Conservation (phyloP, 129 eudicot genomes). For the Flaveria trinervia region DNA sequence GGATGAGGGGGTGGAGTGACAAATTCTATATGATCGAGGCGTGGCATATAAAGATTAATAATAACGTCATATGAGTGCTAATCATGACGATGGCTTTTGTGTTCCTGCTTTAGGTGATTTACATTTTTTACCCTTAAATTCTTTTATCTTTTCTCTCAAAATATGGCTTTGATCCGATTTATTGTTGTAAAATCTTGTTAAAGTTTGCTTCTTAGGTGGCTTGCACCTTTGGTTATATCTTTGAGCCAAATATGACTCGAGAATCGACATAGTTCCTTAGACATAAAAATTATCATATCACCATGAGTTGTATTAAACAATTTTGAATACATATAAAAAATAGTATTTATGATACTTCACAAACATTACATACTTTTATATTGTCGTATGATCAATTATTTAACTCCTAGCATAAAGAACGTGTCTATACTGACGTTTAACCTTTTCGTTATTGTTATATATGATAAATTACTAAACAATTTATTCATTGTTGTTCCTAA, state of each 20-base stretch:
- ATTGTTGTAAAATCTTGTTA: not conserved
- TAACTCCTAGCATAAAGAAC: not conserved
- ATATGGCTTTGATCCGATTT: not conserved
- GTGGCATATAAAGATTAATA: constrained; percentile 45
- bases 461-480: too few species aligned
- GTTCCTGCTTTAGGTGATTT: not conserved
- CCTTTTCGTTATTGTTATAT: too few species aligned
- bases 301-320: not conserved
- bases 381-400: too few species aligned
- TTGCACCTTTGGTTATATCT: too few species aligned
- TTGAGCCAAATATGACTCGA: too few species aligned
- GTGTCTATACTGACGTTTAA: not conserved
- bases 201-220: too few species aligned
- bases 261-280: too few species aligned
- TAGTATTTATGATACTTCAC: too few species aligned
- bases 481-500: too few species aligned
- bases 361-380: too few species aligned
- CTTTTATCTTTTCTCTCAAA: not conserved
- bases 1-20: constrained; percentile 28
- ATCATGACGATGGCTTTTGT: constrained; percentile 44
- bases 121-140: constrained; percentile 4
- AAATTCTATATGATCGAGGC: constrained; percentile 46
- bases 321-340: too few species aligned
- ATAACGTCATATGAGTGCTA: constrained; percentile 48
- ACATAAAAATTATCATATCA: not conserved